Percentiles rank a stretch among this genome's conserved stretches.
These are phyloP conservation scores for Penicillium mononematosum DNA, from an alignment of 495 filamentous ascomycete genomes.

Conservation along the genomic window DNA sequence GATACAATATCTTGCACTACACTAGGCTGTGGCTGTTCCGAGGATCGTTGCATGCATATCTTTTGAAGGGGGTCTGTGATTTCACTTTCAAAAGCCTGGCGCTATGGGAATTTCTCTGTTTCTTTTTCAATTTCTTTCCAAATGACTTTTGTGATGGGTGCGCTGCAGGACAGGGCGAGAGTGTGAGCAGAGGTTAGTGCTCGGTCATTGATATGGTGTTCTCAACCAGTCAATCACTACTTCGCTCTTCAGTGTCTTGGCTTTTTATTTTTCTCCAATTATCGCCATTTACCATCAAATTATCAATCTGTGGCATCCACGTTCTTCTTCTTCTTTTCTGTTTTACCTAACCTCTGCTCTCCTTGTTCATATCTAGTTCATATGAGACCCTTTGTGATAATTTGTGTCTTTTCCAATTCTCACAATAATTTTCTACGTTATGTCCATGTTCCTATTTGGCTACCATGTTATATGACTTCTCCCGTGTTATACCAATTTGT, in stretches of 20 bases:
- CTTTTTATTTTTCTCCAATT: conserved; percentile 1
- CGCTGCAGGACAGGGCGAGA: conserved; percentile 29
- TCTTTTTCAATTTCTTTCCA: conserved; percentile 5
- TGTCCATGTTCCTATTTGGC: too few relatives aligned
- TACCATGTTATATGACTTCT: too few relatives aligned
- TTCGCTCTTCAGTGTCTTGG: conserved; percentile 2
- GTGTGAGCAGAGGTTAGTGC: conserved; percentile 7
- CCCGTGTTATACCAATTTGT: too few relatives aligned
- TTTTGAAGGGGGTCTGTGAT: conserved; percentile 18
- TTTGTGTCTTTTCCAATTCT: neutral
- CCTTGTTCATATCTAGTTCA: conserved; percentile 4
- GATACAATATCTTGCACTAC: neutral
- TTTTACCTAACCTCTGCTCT: neutral
- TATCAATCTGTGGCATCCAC: conserved; percentile 6
- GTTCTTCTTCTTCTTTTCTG: neutral
- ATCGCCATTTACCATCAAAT: conserved; percentile 4
- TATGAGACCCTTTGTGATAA: neutral
- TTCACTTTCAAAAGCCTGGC: conserved; percentile 43
- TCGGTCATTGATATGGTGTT: neutral
- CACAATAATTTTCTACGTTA: neutral
- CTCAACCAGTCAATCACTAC: neutral
- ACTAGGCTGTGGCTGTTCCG: neutral
- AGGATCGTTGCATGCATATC: conserved; percentile 14
- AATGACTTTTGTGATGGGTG: neutral
- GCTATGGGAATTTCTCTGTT: conserved; percentile 35